Conservation (phyloP, 768 basidiomycete species). For the Suillus occidentalis region DNA sequence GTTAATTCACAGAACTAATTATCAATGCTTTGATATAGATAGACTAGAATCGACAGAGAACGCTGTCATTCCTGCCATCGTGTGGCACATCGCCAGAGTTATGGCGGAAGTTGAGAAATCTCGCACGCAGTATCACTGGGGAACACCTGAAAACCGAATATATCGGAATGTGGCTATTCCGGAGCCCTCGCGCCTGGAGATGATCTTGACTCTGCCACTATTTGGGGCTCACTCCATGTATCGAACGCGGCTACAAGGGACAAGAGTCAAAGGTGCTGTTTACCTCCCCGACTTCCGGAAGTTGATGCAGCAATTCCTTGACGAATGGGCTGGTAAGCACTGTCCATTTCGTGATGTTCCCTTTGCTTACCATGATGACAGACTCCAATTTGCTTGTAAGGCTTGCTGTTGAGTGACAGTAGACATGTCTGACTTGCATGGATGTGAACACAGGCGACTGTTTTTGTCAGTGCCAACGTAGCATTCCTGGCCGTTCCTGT, state of each 20-base stretch:
- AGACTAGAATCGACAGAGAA: not conserved
- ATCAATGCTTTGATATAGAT: not conserved
- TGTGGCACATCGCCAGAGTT: constrained; percentile 22
- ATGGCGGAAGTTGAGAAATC: constrained; percentile 17
- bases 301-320: constrained; percentile 19
- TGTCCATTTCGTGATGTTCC: not conserved
- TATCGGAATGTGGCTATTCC: constrained; percentile 12
- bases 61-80: constrained; percentile 17
- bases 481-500: no score
- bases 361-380: constrained; percentile 3
- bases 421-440: not conserved
- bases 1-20: not conserved
- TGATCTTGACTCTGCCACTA: constrained; percentile 15
- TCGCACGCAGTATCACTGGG: constrained; percentile 15
- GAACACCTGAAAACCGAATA: constrained; percentile 11
- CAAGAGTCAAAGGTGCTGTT: no score
- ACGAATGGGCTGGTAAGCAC: constrained; percentile 26
- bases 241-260: constrained; percentile 17
- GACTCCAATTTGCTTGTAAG: constrained; percentile 22
- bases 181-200: constrained; percentile 14
- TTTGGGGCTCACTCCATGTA: constrained; percentile 23
- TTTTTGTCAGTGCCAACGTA: no score
- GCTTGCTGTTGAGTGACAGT: not conserved
- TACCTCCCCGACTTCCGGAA: no score
- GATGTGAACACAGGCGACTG: no score